Evolutionary conservation across 495 filamentous ascomycete species (phyloP).

Genomic region (Xylaria intraflava): DNA sequence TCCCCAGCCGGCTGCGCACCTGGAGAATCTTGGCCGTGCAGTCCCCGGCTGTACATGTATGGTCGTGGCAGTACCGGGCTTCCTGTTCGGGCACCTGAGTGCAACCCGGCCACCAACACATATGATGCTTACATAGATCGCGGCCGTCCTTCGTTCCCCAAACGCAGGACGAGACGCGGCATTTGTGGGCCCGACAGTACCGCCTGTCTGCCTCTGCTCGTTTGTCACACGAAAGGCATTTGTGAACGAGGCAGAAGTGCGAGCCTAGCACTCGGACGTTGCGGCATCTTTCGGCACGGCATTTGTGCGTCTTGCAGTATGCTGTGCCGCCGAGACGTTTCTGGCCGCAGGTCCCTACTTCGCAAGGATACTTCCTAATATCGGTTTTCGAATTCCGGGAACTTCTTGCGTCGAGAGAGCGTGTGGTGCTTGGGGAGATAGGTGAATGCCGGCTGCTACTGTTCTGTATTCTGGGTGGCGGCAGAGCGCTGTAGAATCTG

Average conservation of each 20-base stretch:
- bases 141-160: neutral
- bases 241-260: neutral
- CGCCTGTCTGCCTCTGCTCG: neutral
- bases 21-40: neutral
- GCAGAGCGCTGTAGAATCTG: neutral
- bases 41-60: neutral
- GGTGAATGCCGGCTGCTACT: neutral
- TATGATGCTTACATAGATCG: neutral
- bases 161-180: neutral
- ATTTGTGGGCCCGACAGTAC: slow-evolving; percentile 1
- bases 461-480: neutral
- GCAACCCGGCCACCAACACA: neutral
- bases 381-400: neutral
- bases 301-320: neutral
- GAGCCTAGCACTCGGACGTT: neutral
- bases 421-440: neutral
- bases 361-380: neutral
- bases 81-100: neutral
- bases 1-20: neutral
- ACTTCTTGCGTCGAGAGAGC: neutral
- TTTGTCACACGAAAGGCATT: neutral
- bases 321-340: neutral
- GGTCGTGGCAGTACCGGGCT: neutral
- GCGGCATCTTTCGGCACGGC: neutral
- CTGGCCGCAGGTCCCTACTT: neutral